Conservation (phyloP, 1,139 yeast species). For the Sugiyamaella novakii region DNA sequence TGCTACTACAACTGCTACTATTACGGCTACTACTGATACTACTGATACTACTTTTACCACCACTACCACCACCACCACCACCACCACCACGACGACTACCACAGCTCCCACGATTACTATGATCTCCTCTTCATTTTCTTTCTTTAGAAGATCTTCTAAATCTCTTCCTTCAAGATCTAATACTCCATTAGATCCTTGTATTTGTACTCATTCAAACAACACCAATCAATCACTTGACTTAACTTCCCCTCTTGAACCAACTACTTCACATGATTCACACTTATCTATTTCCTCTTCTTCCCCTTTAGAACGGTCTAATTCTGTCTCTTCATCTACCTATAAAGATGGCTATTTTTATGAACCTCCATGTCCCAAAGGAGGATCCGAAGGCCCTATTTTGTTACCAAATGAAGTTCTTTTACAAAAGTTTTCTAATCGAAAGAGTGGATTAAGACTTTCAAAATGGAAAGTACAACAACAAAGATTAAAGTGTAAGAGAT, state of each 20-base stretch:
- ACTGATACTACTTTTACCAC: too few species aligned
- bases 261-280: constrained; percentile 3
- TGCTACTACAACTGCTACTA: too few species aligned
- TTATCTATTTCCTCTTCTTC: constrained; percentile 1
- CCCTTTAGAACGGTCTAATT: not conserved
- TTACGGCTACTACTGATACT: too few species aligned
- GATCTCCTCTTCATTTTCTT: constrained; percentile 2
- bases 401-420: constrained; percentile 40
- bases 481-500: constrained; percentile 24
- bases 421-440: constrained; percentile 34
- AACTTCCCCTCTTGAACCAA: constrained; percentile 13
- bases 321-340: not conserved
- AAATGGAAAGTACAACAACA: constrained; percentile 27
- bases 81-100: too few species aligned
- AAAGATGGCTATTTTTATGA: not conserved
- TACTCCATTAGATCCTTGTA: too few species aligned
- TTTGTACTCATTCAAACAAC: constrained; percentile 7
- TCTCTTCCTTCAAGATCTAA: not conserved
- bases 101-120: too few species aligned
- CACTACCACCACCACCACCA: too few species aligned
- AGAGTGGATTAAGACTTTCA: constrained; percentile 27
- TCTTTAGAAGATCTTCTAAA: constrained; percentile 4
- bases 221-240: not conserved
- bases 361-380: constrained; percentile 24
- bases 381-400: constrained; percentile 35